These are phyloP conservation scores for Megacollybia marginata DNA, from an alignment of 768 basidiomycete genomes.

Conservation along the genomic window DNA sequence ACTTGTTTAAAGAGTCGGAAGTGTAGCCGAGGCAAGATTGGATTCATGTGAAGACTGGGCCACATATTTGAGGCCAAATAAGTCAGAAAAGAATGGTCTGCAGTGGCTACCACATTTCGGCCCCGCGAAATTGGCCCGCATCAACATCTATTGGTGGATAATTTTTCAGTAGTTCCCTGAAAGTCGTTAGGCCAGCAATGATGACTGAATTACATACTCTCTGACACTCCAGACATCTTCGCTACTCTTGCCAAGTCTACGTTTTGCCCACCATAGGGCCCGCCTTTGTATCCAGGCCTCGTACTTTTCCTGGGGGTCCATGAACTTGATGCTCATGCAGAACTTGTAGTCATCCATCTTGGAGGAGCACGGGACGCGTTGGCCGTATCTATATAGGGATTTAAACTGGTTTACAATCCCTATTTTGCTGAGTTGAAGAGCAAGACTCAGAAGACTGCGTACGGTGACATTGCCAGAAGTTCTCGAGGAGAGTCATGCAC, in stretches of 20 bases:
- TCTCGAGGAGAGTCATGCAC: constrained; percentile 72
- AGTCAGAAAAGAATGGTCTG: too few relatives aligned
- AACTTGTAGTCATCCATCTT: constrained; percentile 94
- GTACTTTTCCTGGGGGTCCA: constrained; percentile 69
- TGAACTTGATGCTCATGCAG: constrained; percentile 77
- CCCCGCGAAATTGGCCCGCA: too few relatives aligned
- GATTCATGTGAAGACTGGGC: too few relatives aligned
- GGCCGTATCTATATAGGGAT: constrained; percentile 81
- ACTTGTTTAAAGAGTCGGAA: background rate
- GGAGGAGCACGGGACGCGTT: constrained; percentile 56
- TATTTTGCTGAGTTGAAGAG: constrained; percentile 1
- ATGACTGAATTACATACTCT: constrained; percentile 40
- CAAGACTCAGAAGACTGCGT: background rate
- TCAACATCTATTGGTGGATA: constrained; percentile 27
- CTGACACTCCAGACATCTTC: constrained; percentile 94
- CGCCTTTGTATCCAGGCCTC: constrained; percentile 80
- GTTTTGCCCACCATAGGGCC: constrained; percentile 92
- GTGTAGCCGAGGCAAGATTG: too few relatives aligned
- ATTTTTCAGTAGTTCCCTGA: constrained; percentile 42
- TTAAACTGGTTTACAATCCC: constrained; percentile 78
- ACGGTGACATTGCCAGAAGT: constrained; percentile 63
- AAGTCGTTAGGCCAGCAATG: background rate
- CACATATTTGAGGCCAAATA: too few relatives aligned
- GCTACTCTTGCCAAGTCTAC: constrained; percentile 72
- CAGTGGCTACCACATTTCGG: too few relatives aligned